Conservation (phyloP, 768 basidiomycete species). For the Kockovaella imperatae region DNA sequence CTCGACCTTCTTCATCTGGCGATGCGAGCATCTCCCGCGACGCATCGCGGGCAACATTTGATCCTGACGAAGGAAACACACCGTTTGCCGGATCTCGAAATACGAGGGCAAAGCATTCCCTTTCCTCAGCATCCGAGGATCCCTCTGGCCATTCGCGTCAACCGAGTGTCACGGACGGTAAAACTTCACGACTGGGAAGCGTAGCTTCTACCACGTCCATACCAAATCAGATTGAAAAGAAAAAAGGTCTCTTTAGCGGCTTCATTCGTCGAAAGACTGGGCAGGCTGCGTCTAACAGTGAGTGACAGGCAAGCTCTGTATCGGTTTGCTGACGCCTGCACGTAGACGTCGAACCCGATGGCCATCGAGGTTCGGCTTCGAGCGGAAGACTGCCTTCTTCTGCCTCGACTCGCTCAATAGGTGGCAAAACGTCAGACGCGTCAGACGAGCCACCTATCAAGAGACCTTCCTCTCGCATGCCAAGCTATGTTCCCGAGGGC, state of each 20-base stretch:
- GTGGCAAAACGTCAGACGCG: too few species aligned
- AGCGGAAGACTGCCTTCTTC: slow-evolving; percentile 13
- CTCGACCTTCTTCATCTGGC: slow-evolving; percentile 11
- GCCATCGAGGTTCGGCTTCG: slow-evolving; percentile 18
- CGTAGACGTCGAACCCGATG: slow-evolving; percentile 9
- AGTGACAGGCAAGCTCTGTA: slow-evolving; percentile 4
- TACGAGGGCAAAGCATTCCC: slow-evolving; percentile 7
- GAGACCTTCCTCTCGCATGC: slow-evolving; percentile 1
- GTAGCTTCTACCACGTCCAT: slow-evolving; percentile 16
- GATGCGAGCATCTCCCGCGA: not conserved
- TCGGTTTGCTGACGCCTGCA: not conserved
- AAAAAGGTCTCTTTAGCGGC: slow-evolving; percentile 39
- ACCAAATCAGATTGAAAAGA: slow-evolving; percentile 22
- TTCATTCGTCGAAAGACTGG: slow-evolving; percentile 34
- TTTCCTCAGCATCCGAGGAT: slow-evolving; percentile 3
- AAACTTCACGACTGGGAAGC: slow-evolving; percentile 24
- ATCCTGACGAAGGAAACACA: not conserved
- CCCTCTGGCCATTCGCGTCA: not conserved
- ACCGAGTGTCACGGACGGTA: not conserved
- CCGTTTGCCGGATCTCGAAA: not conserved
- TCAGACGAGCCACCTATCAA: too few species aligned
- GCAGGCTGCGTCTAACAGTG: slow-evolving; percentile 11
- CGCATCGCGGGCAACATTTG: not conserved
- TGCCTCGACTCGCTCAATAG: slow-evolving; percentile 16
- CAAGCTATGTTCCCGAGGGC: slow-evolving; percentile 13